A percentile compares a stretch with the other conserved stretches of the same genome.
These are phyloP conservation scores for Pseudopithomyces chartarum DNA, from an alignment of 2,329 filamentous ascomycete species.

Conservation along the genomic window DNA sequence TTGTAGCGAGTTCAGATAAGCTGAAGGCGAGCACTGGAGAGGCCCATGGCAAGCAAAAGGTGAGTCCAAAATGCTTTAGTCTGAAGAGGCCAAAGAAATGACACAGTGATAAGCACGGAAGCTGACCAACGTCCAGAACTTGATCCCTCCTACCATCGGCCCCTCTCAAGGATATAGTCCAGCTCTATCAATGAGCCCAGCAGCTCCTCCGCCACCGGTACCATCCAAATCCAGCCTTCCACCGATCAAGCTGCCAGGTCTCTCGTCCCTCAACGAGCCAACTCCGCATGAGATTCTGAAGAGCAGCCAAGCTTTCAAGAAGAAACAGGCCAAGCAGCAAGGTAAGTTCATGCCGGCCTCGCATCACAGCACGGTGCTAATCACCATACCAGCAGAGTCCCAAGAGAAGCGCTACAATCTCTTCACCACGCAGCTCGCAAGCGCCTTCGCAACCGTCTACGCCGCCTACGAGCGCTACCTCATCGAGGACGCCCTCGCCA, in stretches of 20 bases:
- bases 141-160: too few species aligned
- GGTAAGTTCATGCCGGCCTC: neutral
- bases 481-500: neutral
- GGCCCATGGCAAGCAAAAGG: neutral
- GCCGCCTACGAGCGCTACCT: conserved; percentile 6
- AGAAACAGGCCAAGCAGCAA: neutral
- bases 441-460: conserved; percentile 3
- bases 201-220: too few species aligned
- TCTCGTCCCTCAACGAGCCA: too few species aligned
- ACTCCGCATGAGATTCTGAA: too few species aligned
- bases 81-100: neutral
- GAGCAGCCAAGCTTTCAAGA: too few species aligned
- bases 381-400: neutral
- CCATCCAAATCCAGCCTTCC: too few species aligned
- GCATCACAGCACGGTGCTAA: neutral
- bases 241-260: too few species aligned
- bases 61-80: neutral
- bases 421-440: neutral
- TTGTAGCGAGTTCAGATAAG: conserved; percentile 1
- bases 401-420: neutral
- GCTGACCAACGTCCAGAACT: neutral
- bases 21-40: neutral
- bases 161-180: too few species aligned
- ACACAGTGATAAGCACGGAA: neutral
- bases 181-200: too few species aligned